Evolutionary conservation across 148 eudicot genomes (phyloP).

Genomic region (Fagopyrum esculentum): DNA sequence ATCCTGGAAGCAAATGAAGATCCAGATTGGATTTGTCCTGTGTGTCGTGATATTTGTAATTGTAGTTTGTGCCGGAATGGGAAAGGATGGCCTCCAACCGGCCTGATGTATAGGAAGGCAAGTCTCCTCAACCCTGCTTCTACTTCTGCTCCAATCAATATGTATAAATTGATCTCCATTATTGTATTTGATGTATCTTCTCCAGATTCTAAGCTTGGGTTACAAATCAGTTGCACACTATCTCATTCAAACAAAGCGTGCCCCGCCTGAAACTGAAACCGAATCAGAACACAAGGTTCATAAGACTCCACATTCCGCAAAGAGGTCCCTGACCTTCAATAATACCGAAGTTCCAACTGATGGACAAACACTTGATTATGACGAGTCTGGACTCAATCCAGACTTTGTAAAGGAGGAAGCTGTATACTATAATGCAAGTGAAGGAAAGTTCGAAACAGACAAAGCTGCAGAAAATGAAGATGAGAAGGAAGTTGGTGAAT

Average conservation of each 20-base stretch:
- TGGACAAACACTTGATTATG: slow-evolving; percentile 5
- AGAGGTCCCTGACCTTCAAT: slow-evolving; percentile 56
- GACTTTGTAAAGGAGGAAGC: no score
- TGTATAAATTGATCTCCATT: not conserved
- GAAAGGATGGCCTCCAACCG: slow-evolving; percentile 91
- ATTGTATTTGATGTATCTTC: not conserved
- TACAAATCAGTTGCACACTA: slow-evolving; percentile 92
- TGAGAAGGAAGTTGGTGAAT: no score
- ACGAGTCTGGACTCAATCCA: no score
- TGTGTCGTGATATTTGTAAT: slow-evolving; percentile 92
- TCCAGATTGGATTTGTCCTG: slow-evolving; percentile 85
- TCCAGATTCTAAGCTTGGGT: slow-evolving; percentile 55
- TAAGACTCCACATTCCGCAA: slow-evolving; percentile 42
- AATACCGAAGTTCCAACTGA: slow-evolving; percentile 22
- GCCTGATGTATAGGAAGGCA: slow-evolving; percentile 56
- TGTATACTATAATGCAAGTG: no score
- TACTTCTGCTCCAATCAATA: not conserved
- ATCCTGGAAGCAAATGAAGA: slow-evolving; percentile 82
- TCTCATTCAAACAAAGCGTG: slow-evolving; percentile 59
- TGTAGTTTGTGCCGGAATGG: slow-evolving; percentile 92
- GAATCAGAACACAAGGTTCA: slow-evolving; percentile 10
- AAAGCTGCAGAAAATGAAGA: no score
- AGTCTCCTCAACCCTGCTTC: not conserved
- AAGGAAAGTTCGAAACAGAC: no score
- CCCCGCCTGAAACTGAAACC: slow-evolving; percentile 27